These are phyloP conservation scores for Chlorella vulgaris DNA, from an alignment of 139 green algal species.

Conservation along the genomic window DNA sequence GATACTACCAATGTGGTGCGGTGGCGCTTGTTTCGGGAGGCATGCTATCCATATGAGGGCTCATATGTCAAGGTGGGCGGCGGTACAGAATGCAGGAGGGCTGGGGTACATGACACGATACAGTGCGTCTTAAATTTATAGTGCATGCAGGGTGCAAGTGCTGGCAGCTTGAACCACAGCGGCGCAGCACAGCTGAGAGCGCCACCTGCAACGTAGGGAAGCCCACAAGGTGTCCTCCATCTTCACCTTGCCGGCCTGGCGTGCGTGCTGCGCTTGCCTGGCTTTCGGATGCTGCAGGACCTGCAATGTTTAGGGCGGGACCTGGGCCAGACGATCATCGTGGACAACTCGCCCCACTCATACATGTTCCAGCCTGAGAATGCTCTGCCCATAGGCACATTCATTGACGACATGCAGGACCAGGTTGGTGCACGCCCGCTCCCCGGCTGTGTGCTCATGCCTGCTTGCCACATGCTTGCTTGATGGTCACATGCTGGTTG, in stretches of 20 bases:
- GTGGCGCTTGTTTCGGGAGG: constrained; percentile 94
- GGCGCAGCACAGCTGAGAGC: no score
- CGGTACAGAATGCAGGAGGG: neutral
- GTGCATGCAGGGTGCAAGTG: no score
- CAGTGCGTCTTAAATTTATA: no score
- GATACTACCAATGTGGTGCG: constrained; percentile 78
- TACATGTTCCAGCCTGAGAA: constrained; percentile 98
- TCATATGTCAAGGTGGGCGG: constrained; percentile 80
- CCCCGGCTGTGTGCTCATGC: neutral
- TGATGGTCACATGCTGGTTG: no score
- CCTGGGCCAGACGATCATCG: constrained; percentile 85
- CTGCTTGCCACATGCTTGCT: neutral
- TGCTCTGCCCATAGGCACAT: constrained; percentile 90
- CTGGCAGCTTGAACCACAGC: no score
- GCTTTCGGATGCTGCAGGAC: constrained; percentile 81
- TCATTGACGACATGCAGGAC: constrained; percentile 95
- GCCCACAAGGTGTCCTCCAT: no score
- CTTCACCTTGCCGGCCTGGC: no score
- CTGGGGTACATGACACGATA: no score
- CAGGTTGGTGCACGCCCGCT: constrained; percentile 23
- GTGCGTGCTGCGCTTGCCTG: no score
- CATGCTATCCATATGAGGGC: constrained; percentile 89
- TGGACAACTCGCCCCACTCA: constrained; percentile 97
- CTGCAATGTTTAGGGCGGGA: constrained; percentile 85
- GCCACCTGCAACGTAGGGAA: no score